Conservation (phyloP, 2,329 filamentous ascomycete species). For the Ilyonectria mors-panacis region DNA sequence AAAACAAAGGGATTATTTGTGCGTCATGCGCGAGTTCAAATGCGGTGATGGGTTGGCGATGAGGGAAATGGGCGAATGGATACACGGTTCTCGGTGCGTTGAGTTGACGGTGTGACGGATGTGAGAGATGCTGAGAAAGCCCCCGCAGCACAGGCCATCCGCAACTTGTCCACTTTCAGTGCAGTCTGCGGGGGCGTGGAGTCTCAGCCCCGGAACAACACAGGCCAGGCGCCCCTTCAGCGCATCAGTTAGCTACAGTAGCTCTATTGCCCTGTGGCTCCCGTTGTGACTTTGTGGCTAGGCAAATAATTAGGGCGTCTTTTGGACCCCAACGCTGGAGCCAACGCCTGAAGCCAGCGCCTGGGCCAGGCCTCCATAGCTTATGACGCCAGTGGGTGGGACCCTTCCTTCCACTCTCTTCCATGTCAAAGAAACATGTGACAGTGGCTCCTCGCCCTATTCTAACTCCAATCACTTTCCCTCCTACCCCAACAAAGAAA, state of each 20-base stretch:
- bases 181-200: slow-evolving; percentile 13
- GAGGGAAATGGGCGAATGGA: not conserved
- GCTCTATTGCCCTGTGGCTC: not conserved
- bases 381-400: slow-evolving; percentile 27
- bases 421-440: slow-evolving; percentile 29
- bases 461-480: slow-evolving; percentile 6
- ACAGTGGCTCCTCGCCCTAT: slow-evolving; percentile 25
- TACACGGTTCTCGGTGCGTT: not conserved
- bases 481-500: slow-evolving; percentile 31
- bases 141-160: slow-evolving; percentile 1
- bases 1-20: not conserved
- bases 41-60: not conserved
- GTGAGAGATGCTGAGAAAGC: not conserved
- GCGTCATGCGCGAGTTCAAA: not conserved
- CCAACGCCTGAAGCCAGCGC: not conserved
- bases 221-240: not conserved
- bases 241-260: not conserved
- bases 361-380: slow-evolving; percentile 7
- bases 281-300: not conserved
- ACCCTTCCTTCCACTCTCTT: slow-evolving; percentile 16
- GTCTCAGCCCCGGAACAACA: not conserved
- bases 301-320: not conserved
- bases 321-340: not conserved
- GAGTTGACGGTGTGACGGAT: slow-evolving; percentile 4
- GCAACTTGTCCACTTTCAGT: not conserved